These are phyloP conservation scores for Kockiozyma suomiensis DNA, from an alignment of 805 yeast genomes.

Conservation along the genomic window DNA sequence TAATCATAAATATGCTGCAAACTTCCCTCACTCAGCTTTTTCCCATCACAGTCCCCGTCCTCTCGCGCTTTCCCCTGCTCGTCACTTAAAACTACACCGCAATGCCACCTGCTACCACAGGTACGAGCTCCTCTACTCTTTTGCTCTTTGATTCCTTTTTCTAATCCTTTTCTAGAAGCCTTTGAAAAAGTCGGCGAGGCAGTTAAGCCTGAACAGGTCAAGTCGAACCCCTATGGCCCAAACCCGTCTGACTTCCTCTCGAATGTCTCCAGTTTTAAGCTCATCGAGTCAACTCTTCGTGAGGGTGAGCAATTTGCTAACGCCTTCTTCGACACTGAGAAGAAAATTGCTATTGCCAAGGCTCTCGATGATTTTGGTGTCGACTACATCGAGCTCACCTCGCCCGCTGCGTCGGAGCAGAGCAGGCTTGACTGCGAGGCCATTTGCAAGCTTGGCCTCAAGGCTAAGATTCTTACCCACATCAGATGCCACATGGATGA, in stretches of 20 bases:
- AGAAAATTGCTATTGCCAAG: conserved; percentile 94
- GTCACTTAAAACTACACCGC: background rate
- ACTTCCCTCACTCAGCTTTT: background rate
- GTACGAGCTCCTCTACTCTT: conserved; percentile 10
- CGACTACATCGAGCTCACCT: conserved; percentile 94
- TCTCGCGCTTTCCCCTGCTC: background rate
- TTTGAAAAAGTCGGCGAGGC: conserved; percentile 23
- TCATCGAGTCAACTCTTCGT: conserved; percentile 93
- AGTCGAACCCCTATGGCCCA: conserved; percentile 86
- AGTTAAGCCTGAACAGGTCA: conserved; percentile 22
- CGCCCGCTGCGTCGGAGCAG: conserved; percentile 98
- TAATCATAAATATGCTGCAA: background rate
- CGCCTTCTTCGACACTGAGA: conserved; percentile 91
- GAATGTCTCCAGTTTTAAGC: conserved; percentile 83
- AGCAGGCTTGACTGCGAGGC: conserved; percentile 94
- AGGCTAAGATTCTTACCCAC: conserved; percentile 93
- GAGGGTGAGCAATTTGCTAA: conserved; percentile 99
- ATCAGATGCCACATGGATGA: conserved; percentile 99
- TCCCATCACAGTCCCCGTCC: background rate
- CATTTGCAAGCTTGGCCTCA: conserved; percentile 93
- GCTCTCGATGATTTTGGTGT: conserved; percentile 98
- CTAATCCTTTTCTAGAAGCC: background rate
- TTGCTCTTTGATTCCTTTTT: background rate
- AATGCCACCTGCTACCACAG: conserved; percentile 32
- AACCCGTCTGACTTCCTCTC: conserved; percentile 91